Conservation (phyloP, 345 rosid species). For the Erodium maritimum region DNA sequence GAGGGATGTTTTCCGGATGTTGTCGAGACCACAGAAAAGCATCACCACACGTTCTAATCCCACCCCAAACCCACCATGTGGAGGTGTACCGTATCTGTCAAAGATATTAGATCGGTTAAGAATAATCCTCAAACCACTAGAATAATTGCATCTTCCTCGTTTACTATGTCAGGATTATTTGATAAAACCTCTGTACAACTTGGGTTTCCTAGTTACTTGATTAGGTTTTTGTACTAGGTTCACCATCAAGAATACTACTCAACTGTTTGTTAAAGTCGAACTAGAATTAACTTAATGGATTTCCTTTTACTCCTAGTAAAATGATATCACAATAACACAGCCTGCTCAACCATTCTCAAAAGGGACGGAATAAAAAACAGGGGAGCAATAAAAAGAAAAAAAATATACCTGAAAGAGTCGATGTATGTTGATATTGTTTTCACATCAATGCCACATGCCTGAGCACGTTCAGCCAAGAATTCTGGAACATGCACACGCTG, state of each 20-base stretch:
- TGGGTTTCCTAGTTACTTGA: too few species aligned
- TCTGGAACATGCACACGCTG: conserved; percentile 87
- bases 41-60: conserved; percentile 83
- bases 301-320: too few species aligned
- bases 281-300: too few species aligned
- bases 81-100: conserved; percentile 71
- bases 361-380: too few species aligned
- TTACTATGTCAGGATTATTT: too few species aligned
- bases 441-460: conserved; percentile 58
- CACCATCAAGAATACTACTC: too few species aligned
- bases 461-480: conserved; percentile 57
- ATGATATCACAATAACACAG: too few species aligned
- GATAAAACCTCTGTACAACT: too few species aligned
- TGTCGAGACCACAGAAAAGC: conserved; percentile 68
- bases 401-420: conserved; percentile 73
- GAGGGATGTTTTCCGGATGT: conserved; percentile 68
- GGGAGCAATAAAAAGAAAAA: neutral
- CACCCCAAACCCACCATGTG: conserved; percentile 86
- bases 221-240: too few species aligned
- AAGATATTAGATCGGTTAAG: neutral
- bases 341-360: too few species aligned
- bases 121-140: neutral
- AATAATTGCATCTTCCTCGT: too few species aligned
- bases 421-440: conserved; percentile 61
- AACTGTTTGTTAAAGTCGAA: too few species aligned